These are phyloP conservation scores for Podospora tetraspora DNA, from an alignment of 495 filamentous ascomycete genomes.

Conservation along the genomic window DNA sequence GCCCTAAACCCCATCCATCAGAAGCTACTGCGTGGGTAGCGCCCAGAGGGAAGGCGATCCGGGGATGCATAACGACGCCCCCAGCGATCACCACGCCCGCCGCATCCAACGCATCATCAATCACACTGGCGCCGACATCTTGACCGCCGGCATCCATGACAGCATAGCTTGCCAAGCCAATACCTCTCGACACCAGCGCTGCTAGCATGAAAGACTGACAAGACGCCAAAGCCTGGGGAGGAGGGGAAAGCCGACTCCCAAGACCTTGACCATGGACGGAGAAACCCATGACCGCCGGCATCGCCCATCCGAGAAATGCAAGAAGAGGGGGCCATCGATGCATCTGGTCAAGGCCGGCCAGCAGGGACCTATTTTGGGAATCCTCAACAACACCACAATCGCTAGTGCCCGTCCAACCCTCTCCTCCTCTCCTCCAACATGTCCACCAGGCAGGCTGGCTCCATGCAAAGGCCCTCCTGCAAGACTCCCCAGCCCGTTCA, in stretches of 20 bases:
- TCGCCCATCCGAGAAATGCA: not conserved
- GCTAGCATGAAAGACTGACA: not conserved
- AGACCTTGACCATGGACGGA: too few relatives aligned
- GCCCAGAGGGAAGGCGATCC: not conserved
- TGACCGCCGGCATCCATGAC: not conserved
- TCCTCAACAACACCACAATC: not conserved
- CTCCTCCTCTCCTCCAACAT: not conserved
- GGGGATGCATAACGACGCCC: not conserved
- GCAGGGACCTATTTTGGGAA: not conserved
- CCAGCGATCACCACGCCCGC: not conserved
- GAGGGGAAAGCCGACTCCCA: not conserved
- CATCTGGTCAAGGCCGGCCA: not conserved
- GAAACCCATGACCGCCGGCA: not conserved
- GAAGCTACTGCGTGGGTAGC: not conserved
- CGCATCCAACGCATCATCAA: not conserved
- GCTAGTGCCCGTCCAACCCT: not conserved
- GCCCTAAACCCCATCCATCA: not conserved
- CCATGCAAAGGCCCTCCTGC: too few relatives aligned
- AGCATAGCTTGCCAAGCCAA: not conserved
- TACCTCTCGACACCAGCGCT: not conserved
- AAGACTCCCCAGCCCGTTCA: not conserved
- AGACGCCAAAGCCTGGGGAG: not conserved
- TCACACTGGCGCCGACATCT: not conserved
- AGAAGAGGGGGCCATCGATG: too few relatives aligned
- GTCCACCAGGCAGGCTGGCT: too few relatives aligned